Percentiles rank a stretch among this genome's conserved stretches.
phyloP scores from a whole-genome alignment of 169 alveolate genomes.

The Plasmodium malariae region DNA sequence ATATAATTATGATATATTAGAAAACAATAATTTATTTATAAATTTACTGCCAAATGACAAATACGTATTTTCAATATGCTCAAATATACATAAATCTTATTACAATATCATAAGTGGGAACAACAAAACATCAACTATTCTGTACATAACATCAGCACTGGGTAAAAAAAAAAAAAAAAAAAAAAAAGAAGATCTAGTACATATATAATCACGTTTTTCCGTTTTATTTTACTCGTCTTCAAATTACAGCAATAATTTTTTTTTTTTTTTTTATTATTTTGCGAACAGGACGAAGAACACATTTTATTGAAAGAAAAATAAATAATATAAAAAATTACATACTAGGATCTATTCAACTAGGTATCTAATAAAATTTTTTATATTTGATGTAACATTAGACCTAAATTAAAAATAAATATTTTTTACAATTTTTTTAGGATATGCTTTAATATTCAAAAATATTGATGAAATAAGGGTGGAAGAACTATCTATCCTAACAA shows the following conservation, averaged over 20 bases:
- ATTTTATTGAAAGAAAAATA: conserved; percentile 13
- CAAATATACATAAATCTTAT: conserved; percentile 60
- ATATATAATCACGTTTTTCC: background rate
- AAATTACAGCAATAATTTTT: background rate
- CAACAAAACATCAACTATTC: conserved; percentile 54
- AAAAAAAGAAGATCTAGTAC: background rate
- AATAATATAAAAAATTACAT: conserved; percentile 41
- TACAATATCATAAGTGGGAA: conserved; percentile 48
- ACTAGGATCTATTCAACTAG: conserved; percentile 63
- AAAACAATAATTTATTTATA: conserved; percentile 31
- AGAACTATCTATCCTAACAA: conserved; percentile 52
- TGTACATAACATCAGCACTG: conserved; percentile 61
- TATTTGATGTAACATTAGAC: too few species aligned
- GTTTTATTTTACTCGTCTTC: background rate
- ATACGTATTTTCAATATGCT: conserved; percentile 59
- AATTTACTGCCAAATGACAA: conserved; percentile 56
- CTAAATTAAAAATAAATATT: background rate
- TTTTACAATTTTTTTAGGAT: conserved; percentile 27
- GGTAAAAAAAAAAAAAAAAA: conserved; percentile 62
- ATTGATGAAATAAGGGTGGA: conserved; percentile 56
- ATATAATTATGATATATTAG: conserved; percentile 71
- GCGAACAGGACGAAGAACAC: conserved; percentile 37
- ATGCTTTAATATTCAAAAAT: conserved; percentile 64
- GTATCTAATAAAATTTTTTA: conserved; percentile 20
- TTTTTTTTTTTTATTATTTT: background rate